Conservation (phyloP, 2,329 filamentous ascomycete genomes). For the Davidsoniella neocaledoniae region DNA sequence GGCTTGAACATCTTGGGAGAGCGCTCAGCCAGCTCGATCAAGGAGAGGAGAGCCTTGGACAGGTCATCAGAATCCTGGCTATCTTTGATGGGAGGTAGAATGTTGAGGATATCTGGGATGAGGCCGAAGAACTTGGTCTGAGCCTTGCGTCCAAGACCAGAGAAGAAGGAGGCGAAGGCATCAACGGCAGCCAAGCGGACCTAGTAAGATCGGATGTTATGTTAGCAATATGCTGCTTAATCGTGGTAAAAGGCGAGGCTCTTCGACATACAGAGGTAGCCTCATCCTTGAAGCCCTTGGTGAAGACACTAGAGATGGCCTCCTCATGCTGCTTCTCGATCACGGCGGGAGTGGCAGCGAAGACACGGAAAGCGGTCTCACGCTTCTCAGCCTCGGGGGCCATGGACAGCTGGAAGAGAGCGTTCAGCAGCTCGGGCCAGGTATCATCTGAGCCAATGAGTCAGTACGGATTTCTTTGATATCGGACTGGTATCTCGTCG, state of each 20-base stretch:
- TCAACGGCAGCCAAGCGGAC: constrained; percentile 91
- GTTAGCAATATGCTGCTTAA: neutral
- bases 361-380: constrained; percentile 87
- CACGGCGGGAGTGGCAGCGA: constrained; percentile 83
- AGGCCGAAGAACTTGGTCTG: constrained; percentile 78
- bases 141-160: constrained; percentile 71
- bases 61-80: constrained; percentile 79
- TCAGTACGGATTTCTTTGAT: neutral
- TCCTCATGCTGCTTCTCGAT: constrained; percentile 94
- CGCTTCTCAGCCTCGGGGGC: constrained; percentile 67
- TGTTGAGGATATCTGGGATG: constrained; percentile 82
- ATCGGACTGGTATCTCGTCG: neutral
- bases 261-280: constrained; percentile 48
- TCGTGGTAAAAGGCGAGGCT: neutral
- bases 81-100: constrained; percentile 86
- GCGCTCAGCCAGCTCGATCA: constrained; percentile 90
- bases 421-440: constrained; percentile 78
- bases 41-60: constrained; percentile 70
- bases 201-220: constrained; percentile 22
- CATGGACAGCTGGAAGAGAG: constrained; percentile 81
- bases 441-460: constrained; percentile 44
- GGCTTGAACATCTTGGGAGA: constrained; percentile 94
- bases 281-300: constrained; percentile 80
- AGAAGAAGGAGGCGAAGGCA: constrained; percentile 91
- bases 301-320: constrained; percentile 74